Evolutionary conservation across 2,329 filamentous ascomycete genomes (phyloP).

Genomic region (Aspergillaceae sp.): DNA sequence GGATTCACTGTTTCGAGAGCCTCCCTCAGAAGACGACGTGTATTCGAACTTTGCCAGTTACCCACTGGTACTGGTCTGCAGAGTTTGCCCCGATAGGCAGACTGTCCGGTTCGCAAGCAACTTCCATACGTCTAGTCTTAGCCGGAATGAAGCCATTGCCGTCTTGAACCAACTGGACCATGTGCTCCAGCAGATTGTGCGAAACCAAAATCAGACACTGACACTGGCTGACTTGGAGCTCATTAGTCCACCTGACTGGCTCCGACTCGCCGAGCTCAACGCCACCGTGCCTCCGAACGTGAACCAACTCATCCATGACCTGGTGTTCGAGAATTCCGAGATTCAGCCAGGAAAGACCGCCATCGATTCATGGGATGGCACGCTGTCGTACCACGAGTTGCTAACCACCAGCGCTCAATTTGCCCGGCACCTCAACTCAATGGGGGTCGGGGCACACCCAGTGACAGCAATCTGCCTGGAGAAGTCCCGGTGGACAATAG

Average conservation of each 20-base stretch:
- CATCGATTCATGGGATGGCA: neutral
- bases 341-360: too few species aligned
- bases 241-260: constrained; percentile 25
- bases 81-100: neutral
- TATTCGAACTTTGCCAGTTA: neutral
- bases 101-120: neutral
- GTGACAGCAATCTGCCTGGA: neutral
- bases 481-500: neutral
- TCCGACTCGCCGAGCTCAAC: constrained; percentile 27
- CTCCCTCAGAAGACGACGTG: neutral
- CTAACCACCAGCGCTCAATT: neutral
- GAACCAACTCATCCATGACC: constrained; percentile 14
- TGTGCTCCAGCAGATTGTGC: constrained; percentile 11
- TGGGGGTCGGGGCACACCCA: neutral
- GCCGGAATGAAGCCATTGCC: constrained; percentile 36
- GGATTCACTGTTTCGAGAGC: constrained; percentile 26
- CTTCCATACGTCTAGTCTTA: constrained; percentile 6
- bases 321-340: too few species aligned
- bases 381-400: neutral
- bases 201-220: constrained; percentile 10
- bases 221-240: constrained; percentile 23
- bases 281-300: constrained; percentile 13
- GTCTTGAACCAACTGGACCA: constrained; percentile 27
- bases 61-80: neutral
- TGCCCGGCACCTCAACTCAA: neutral